Conservation (phyloP, 352 stramenopile genomes). For the Pythium grandisporangium region DNA sequence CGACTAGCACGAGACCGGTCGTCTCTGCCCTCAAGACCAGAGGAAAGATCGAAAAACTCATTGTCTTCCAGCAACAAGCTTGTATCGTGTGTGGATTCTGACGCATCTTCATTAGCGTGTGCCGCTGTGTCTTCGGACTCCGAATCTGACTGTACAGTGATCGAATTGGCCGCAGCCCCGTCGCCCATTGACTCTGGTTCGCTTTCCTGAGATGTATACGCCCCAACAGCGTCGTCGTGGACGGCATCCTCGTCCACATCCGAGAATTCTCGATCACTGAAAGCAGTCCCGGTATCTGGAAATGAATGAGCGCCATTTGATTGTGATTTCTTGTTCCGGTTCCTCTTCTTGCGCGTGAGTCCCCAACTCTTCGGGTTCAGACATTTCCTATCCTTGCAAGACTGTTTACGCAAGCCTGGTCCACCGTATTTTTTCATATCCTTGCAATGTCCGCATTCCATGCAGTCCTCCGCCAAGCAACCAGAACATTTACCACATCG, state of each 20-base stretch:
- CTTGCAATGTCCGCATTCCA: slow-evolving; percentile 81
- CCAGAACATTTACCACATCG: slow-evolving; percentile 72
- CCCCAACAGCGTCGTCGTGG: slow-evolving; percentile 8
- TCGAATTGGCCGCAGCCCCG: not conserved
- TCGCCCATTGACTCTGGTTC: slow-evolving; percentile 26
- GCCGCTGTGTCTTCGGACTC: not conserved
- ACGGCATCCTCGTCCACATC: slow-evolving; percentile 5
- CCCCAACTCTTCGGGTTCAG: slow-evolving; percentile 62
- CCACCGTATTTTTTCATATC: slow-evolving; percentile 89
- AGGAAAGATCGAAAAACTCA: not conserved
- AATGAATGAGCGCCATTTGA: too few species aligned
- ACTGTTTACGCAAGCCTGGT: slow-evolving; percentile 79
- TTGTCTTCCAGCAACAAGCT: not conserved
- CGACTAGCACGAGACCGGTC: slow-evolving; percentile 24
- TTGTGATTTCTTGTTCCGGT: not conserved
- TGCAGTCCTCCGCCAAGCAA: slow-evolving; percentile 74
- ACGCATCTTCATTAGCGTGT: not conserved
- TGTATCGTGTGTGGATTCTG: too few species aligned
- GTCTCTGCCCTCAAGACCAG: slow-evolving; percentile 19
- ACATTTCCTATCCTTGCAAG: slow-evolving; percentile 82
- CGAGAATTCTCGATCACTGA: not conserved
- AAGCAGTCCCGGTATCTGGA: not conserved
- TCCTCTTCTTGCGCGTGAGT: slow-evolving; percentile 6
- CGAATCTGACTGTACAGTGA: not conserved
- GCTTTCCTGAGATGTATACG: slow-evolving; percentile 48